Conservation (phyloP, 1,284 basidiomycete species). For the Flammula alnicola region DNA sequence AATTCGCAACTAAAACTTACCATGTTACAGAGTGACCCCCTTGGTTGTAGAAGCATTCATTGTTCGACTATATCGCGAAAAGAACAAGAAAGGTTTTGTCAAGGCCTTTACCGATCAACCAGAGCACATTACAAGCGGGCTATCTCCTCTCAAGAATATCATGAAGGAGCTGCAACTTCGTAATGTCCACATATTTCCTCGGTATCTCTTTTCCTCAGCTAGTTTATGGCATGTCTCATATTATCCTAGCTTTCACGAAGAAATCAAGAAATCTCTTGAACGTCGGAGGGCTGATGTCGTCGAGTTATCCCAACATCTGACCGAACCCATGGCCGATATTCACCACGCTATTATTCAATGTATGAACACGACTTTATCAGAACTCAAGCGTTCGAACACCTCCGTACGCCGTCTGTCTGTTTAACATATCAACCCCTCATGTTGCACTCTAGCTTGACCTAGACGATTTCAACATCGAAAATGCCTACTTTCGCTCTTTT, state of each 20-base stretch:
- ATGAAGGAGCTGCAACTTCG: conserved; percentile 92
- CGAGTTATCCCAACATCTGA: conserved; percentile 89
- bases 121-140: conserved; percentile 90
- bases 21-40: conserved; percentile 70
- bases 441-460: conserved; percentile 75
- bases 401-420: conserved; percentile 52
- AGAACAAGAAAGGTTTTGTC: conserved; percentile 88
- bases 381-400: conserved; percentile 89
- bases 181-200: conserved; percentile 89
- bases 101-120: conserved; percentile 98
- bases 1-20: not conserved
- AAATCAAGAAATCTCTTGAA: conserved; percentile 81
- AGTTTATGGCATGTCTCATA: not conserved
- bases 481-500: conserved; percentile 94
- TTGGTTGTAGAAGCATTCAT: conserved; percentile 91
- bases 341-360: conserved; percentile 94
- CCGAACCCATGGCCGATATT: conserved; percentile 87
- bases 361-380: conserved; percentile 89
- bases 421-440: not conserved
- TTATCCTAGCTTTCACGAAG: conserved; percentile 80
- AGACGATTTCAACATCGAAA: conserved; percentile 93
- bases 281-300: conserved; percentile 89
- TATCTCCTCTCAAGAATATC: conserved; percentile 90
- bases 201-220: conserved; percentile 52
- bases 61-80: conserved; percentile 85